A percentile compares a stretch with the other conserved stretches of the same genome.
phyloP scores from a whole-genome alignment of 1,284 basidiomycete species.

The Phellopilus nigrolimitatus region DNA sequence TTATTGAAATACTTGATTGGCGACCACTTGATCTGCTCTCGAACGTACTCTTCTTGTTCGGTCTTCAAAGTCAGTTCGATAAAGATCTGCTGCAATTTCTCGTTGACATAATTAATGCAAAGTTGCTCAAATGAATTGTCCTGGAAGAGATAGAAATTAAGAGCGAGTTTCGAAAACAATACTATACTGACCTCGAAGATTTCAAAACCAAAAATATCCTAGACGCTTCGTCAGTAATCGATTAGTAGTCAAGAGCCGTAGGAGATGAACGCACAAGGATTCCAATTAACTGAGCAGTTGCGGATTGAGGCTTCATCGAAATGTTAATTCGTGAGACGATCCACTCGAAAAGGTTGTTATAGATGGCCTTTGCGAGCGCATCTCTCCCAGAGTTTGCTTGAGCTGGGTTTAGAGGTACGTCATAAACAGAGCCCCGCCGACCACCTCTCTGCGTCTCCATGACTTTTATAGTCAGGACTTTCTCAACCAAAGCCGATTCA shows the following conservation, averaged over 20 bases:
- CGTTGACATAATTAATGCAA: constrained; percentile 99
- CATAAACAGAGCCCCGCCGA: constrained; percentile 90
- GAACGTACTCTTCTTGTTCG: constrained; percentile 98
- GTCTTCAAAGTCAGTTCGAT: constrained; percentile 98
- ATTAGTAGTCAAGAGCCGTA: background rate
- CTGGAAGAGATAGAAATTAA: constrained; percentile 35
- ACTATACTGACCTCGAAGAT: constrained; percentile 75
- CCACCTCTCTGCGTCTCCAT: constrained; percentile 95
- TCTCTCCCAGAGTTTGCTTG: constrained; percentile 89
- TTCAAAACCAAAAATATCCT: constrained; percentile 98
- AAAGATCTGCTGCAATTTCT: constrained; percentile 98
- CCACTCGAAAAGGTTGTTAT: constrained; percentile 99
- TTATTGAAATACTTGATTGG: constrained; percentile 98
- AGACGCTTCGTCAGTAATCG: constrained; percentile 8
- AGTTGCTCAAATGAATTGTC: constrained; percentile 99
- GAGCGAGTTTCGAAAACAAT: constrained; percentile 1
- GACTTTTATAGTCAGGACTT: constrained; percentile 80
- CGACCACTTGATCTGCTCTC: constrained; percentile 99
- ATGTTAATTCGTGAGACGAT: constrained; percentile 95
- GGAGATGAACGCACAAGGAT: constrained; percentile 61
- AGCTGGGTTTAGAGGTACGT: constrained; percentile 92
- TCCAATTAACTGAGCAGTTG: constrained; percentile 85
- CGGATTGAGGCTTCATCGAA: constrained; percentile 86
- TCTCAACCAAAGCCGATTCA: constrained; percentile 75
- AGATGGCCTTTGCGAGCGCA: constrained; percentile 93